These are phyloP conservation scores for Cryphonectria carpinicola DNA, from an alignment of 2,329 filamentous ascomycete genomes.

Conservation along the genomic window DNA sequence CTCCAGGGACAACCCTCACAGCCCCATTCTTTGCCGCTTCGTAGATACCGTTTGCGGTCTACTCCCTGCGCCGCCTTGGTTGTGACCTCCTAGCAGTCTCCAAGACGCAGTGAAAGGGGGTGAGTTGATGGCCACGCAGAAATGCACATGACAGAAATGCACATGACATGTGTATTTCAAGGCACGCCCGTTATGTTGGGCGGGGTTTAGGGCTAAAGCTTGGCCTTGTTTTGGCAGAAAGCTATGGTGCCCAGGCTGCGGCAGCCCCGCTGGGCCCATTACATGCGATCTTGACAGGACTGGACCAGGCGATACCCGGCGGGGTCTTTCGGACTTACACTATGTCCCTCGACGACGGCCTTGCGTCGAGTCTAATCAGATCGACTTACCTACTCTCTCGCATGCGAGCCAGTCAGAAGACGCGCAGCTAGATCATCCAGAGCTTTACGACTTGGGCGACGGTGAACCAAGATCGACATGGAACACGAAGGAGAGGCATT, in stretches of 20 bases:
- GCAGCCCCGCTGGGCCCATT: background rate
- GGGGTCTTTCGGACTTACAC: too few relatives aligned
- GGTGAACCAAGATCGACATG: background rate
- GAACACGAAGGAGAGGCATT: background rate
- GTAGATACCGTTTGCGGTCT: slow-evolving; percentile 9
- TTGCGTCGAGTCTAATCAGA: background rate
- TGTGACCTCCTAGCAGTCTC: background rate
- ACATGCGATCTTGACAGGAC: slow-evolving; percentile 1
- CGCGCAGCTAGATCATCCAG: background rate
- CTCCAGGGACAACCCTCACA: background rate
- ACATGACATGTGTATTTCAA: background rate
- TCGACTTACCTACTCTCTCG: background rate
- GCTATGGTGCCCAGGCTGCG: background rate
- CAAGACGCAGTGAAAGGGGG: background rate
- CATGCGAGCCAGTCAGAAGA: background rate
- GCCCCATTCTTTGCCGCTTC: background rate
- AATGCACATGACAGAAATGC: too few relatives aligned
- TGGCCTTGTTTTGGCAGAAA: background rate
- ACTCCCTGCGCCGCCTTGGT: background rate
- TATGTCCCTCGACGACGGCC: background rate
- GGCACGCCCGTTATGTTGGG: background rate
- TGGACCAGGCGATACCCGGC: background rate
- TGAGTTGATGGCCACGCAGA: background rate
- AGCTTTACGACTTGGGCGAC: background rate
- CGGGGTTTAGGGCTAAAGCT: background rate